Conservation (phyloP, 768 basidiomycete species). For the Russula compacta region DNA sequence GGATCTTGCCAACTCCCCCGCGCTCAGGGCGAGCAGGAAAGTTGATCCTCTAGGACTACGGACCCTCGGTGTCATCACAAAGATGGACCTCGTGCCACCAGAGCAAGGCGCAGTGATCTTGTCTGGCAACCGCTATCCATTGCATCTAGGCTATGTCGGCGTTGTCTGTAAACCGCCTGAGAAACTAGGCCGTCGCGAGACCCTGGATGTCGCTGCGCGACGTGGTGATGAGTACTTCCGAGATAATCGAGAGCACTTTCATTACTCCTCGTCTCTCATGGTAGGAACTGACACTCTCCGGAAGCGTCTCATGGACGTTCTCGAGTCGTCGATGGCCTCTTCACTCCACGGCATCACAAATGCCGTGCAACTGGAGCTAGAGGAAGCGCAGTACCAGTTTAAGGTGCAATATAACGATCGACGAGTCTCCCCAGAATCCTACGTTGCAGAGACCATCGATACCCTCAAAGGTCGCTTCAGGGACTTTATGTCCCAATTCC, state of each 20-base stretch:
- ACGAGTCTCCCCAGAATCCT: conserved; percentile 88
- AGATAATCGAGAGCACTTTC: conserved; percentile 52
- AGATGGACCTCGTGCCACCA: conserved; percentile 94
- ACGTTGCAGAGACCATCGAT: conserved; percentile 96
- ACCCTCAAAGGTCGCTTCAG: conserved; percentile 84
- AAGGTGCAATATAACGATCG: conserved; percentile 98
- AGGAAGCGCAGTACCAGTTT: conserved; percentile 97
- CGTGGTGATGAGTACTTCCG: conserved; percentile 65
- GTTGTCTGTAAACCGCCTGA: conserved; percentile 80
- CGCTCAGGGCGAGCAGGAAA: conserved; percentile 83
- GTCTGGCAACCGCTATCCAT: conserved; percentile 86
- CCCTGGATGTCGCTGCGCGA: conserved; percentile 40
- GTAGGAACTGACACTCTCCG: conserved; percentile 88
- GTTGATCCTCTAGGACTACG: conserved; percentile 92
- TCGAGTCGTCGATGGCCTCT: conserved; percentile 96
- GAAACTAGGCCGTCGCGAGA: conserved; percentile 44
- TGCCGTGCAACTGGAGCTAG: conserved; percentile 92
- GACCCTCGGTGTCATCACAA: conserved; percentile 96
- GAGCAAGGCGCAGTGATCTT: conserved; percentile 77
- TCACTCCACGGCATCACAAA: conserved; percentile 95
- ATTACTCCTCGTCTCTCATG: conserved; percentile 58
- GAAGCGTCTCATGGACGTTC: conserved; percentile 87
- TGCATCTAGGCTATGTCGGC: conserved; percentile 95
- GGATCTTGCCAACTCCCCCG: conserved; percentile 96
- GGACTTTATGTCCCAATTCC: conserved; percentile 75